Evolutionary conservation across 1,284 basidiomycete genomes (phyloP).

Genomic region (Puccinia polysora): DNA sequence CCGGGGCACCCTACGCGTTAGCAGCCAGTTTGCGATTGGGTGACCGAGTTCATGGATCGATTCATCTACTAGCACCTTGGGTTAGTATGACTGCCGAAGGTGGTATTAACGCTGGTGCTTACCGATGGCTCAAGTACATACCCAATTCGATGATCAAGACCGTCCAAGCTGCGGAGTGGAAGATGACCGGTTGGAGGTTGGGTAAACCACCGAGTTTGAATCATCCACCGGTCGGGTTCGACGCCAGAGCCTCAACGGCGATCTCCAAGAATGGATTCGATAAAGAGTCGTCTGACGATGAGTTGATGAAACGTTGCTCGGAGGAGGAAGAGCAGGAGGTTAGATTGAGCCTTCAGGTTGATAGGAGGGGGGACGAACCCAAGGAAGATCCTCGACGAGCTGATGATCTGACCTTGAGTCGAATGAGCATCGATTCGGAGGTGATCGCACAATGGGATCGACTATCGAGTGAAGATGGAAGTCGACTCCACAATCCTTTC

Average conservation of each 20-base stretch:
- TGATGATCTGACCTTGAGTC: too few species aligned
- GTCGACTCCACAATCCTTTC: too few species aligned
- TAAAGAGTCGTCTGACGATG: too few species aligned
- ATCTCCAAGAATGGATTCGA: background rate
- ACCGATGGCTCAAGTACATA: constrained; percentile 94
- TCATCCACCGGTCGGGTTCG: constrained; percentile 26
- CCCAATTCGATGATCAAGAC: constrained; percentile 88
- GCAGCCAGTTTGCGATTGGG: constrained; percentile 67
- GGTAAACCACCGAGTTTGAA: constrained; percentile 78
- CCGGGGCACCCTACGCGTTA: constrained; percentile 88
- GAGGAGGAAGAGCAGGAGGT: too few species aligned
- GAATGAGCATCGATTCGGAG: too few species aligned
- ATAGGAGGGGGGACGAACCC: too few species aligned
- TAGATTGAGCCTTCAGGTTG: too few species aligned
- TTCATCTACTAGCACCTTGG: constrained; percentile 94
- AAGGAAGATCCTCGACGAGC: too few species aligned
- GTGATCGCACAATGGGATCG: too few species aligned
- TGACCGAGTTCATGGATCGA: constrained; percentile 72
- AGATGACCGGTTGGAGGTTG: constrained; percentile 88
- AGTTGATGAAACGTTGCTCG: too few species aligned
- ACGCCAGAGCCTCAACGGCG: background rate
- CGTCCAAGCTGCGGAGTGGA: constrained; percentile 95
- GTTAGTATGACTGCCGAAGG: constrained; percentile 75
- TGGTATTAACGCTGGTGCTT: constrained; percentile 57
- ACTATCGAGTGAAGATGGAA: too few species aligned